Evolutionary conservation across 208 protist species (phyloP).

Genomic region (Trypanosoma melophagium): DNA sequence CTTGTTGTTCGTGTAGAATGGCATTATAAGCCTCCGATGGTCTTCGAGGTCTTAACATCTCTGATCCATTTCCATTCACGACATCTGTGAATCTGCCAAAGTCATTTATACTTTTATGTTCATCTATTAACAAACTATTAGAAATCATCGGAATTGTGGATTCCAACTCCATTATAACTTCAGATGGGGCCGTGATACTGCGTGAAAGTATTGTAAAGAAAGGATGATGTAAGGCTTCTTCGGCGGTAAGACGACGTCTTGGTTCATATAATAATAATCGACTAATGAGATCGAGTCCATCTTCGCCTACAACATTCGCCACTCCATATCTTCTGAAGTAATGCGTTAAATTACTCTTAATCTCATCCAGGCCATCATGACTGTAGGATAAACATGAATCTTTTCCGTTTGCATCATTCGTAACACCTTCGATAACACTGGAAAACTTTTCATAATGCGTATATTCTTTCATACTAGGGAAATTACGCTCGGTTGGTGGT

Average conservation of each 20-base stretch:
- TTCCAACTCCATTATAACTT: background rate
- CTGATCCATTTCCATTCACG: too few species aligned
- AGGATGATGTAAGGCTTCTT: conserved; percentile 64
- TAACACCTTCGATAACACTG: conserved; percentile 18
- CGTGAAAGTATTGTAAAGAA: conserved; percentile 42
- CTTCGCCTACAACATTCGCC: conserved; percentile 44
- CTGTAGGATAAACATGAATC: background rate
- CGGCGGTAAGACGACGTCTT: conserved; percentile 46
- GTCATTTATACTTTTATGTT: too few species aligned
- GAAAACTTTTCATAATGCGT: conserved; percentile 33
- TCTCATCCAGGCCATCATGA: too few species aligned
- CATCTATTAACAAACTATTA: too few species aligned
- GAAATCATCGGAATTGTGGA: too few species aligned
- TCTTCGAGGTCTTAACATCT: too few species aligned
- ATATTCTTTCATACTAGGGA: conserved; percentile 58
- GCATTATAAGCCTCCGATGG: too few species aligned
- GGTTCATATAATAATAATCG: conserved; percentile 66
- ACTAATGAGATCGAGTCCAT: conserved; percentile 65
- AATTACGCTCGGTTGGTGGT: conserved; percentile 70
- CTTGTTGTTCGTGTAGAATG: too few species aligned
- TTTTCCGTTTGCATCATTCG: background rate
- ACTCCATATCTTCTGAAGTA: conserved; percentile 30
- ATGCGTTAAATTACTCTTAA: background rate
- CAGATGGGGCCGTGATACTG: too few species aligned
- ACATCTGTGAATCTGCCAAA: too few species aligned